These are phyloP conservation scores for Penicillium sp. DNA, from an alignment of 2,329 filamentous ascomycete species.

Conservation along the genomic window DNA sequence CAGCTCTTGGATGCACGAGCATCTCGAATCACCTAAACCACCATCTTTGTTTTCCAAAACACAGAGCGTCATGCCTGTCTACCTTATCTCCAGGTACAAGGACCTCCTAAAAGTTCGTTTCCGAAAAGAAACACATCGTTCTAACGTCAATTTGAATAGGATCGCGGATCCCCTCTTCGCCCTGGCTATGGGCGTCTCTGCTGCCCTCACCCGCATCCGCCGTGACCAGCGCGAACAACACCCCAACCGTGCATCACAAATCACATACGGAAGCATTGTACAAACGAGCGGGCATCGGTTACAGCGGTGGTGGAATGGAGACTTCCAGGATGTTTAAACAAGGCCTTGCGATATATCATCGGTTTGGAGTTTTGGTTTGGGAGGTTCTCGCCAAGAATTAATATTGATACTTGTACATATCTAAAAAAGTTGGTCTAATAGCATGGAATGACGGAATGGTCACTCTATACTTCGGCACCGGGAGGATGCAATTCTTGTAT, in stretches of 20 bases:
- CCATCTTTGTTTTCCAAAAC: not conserved
- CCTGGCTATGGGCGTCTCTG: constrained; percentile 48
- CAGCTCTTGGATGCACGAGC: not conserved
- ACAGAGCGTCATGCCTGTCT: constrained; percentile 25
- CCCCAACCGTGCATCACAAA: constrained; percentile 36
- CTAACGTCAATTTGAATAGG: constrained; percentile 30
- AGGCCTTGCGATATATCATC: not conserved
- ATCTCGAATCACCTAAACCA: not conserved
- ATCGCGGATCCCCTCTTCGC: constrained; percentile 56
- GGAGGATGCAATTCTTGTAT: not conserved
- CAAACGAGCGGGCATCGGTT: constrained; percentile 31
- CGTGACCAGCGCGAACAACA: constrained; percentile 52
- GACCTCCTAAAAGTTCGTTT: not conserved
- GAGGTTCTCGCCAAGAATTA: not conserved
- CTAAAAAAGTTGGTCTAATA: not conserved
- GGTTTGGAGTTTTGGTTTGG: not conserved
- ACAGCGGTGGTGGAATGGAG: constrained; percentile 42
- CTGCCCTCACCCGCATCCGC: constrained; percentile 53
- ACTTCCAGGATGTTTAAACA: constrained; percentile 32
- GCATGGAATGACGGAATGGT: not conserved
- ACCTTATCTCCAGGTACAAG: constrained; percentile 43
- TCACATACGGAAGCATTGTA: constrained; percentile 30
- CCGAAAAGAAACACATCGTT: not conserved
- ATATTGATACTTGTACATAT: not conserved
- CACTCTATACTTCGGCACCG: not conserved